Conservation (phyloP, 192 early-diverging fungal species). For the Umbelopsis ramanniana region DNA sequence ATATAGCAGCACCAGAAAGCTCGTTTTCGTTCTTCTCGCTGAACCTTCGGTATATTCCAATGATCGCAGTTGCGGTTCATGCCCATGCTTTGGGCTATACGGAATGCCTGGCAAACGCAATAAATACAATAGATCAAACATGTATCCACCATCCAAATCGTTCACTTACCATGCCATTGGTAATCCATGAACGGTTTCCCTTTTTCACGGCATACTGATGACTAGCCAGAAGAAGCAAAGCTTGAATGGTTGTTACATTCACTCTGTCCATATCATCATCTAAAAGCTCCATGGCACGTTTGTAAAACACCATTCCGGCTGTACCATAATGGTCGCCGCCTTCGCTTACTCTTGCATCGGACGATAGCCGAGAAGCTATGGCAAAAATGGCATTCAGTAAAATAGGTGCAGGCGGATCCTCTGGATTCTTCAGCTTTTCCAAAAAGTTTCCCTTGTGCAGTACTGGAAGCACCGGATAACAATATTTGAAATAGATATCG, state of each 20-base stretch:
- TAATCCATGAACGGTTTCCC: constrained; percentile 71
- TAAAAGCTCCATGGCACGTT: constrained; percentile 69
- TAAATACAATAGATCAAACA: not conserved
- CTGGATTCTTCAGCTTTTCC: not conserved
- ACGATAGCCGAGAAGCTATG: constrained; percentile 50
- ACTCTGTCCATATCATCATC: constrained; percentile 67
- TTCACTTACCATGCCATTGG: constrained; percentile 64
- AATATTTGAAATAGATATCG: constrained; percentile 61
- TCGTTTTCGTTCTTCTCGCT: constrained; percentile 66
- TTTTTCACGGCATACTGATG: constrained; percentile 72
- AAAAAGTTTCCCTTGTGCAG: constrained; percentile 68
- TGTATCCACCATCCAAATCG: not conserved
- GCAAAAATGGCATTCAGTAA: constrained; percentile 59
- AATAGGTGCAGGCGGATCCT: constrained; percentile 29
- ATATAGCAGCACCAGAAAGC: constrained; percentile 79
- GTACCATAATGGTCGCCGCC: constrained; percentile 46
- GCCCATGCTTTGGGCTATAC: constrained; percentile 79
- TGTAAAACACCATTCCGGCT: constrained; percentile 58
- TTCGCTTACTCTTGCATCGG: constrained; percentile 41
- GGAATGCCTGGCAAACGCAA: constrained; percentile 49
- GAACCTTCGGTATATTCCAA: constrained; percentile 55
- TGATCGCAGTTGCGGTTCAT: constrained; percentile 67
- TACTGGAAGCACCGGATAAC: constrained; percentile 71
- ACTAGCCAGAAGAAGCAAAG: constrained; percentile 66
- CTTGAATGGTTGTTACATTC: constrained; percentile 61